Conservation (phyloP, 2,329 filamentous ascomycete species). For the Sporothrix dimorphospora region DNA sequence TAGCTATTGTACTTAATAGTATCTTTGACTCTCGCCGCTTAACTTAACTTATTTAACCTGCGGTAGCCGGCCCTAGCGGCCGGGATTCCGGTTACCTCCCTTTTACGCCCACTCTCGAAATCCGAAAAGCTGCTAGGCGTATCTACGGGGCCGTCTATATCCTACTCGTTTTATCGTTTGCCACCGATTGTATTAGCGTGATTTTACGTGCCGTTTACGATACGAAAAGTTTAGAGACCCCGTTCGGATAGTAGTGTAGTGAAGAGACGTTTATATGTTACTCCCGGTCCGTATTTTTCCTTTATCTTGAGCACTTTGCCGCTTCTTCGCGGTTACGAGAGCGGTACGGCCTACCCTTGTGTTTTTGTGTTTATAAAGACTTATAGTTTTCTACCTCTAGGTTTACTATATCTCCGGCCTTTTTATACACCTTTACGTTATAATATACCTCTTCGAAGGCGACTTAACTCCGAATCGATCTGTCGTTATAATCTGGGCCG, state of each 20-base stretch:
- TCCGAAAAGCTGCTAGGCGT: slow-evolving; percentile 68
- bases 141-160: slow-evolving; percentile 76
- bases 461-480: slow-evolving; percentile 75
- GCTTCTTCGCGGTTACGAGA: no score
- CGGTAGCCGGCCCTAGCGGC: slow-evolving; percentile 76
- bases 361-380: neutral
- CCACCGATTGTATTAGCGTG: slow-evolving; percentile 73
- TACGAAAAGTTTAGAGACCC: slow-evolving; percentile 47
- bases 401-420: slow-evolving; percentile 33
- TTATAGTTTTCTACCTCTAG: slow-evolving; percentile 10
- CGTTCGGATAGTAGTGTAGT: slow-evolving; percentile 77
- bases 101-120: slow-evolving; percentile 44
- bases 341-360: neutral
- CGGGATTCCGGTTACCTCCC: slow-evolving; percentile 49
- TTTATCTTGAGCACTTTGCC: no score
- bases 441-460: slow-evolving; percentile 68
- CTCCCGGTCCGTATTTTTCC: neutral
- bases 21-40: slow-evolving; percentile 55
- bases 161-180: slow-evolving; percentile 72
- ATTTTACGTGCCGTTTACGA: slow-evolving; percentile 72
- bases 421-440: slow-evolving; percentile 32
- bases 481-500: slow-evolving; percentile 78
- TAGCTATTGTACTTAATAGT: slow-evolving; percentile 56
- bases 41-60: slow-evolving; percentile 52
- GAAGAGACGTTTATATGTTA: slow-evolving; percentile 49